phyloP scores from a whole-genome alignment of 2,329 filamentous ascomycete genomes.

The Colletotrichum filicis region DNA sequence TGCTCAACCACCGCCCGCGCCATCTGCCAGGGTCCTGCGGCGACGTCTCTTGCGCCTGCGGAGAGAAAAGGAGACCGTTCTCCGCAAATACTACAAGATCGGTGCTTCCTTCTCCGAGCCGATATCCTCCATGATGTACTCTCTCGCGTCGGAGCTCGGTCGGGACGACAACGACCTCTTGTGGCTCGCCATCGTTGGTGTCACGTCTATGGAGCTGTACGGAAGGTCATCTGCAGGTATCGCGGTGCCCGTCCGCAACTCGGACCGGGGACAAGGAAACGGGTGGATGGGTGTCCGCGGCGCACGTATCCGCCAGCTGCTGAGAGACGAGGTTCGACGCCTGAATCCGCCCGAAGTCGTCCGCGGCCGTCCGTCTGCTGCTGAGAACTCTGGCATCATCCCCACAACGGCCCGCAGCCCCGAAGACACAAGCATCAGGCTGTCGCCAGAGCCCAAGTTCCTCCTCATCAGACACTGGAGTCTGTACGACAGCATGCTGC shows the following conservation, averaged over 20 bases:
- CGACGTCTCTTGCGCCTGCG: slow-evolving; percentile 80
- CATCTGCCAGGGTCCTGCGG: slow-evolving; percentile 78
- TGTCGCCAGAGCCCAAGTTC: slow-evolving; percentile 94
- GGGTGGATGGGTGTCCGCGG: slow-evolving; percentile 87
- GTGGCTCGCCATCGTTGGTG: slow-evolving; percentile 94
- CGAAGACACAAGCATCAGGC: slow-evolving; percentile 89
- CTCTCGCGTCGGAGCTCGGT: slow-evolving; percentile 91
- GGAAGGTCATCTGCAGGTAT: slow-evolving; percentile 86
- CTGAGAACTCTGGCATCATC: slow-evolving; percentile 82
- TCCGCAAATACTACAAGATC: slow-evolving; percentile 85
- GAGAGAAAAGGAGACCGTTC: slow-evolving; percentile 78
- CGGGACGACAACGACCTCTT: slow-evolving; percentile 96
- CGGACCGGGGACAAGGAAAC: slow-evolving; percentile 65
- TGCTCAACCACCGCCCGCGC: slow-evolving; percentile 67
- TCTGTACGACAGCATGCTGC: slow-evolving; percentile 97
- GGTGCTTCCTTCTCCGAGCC: slow-evolving; percentile 95
- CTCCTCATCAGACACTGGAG: slow-evolving; percentile 96
- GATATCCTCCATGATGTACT: slow-evolving; percentile 94
- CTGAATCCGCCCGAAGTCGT: slow-evolving; percentile 82
- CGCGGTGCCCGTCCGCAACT: slow-evolving; percentile 67
- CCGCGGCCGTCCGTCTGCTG: slow-evolving; percentile 69
- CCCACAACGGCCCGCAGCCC: slow-evolving; percentile 89
- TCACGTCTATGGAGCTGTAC: slow-evolving; percentile 93
- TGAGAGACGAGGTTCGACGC: slow-evolving; percentile 93
- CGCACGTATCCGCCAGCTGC: slow-evolving; percentile 83